phyloP scores from a whole-genome alignment of 257 asterid species.

The Solanum commersonii region DNA sequence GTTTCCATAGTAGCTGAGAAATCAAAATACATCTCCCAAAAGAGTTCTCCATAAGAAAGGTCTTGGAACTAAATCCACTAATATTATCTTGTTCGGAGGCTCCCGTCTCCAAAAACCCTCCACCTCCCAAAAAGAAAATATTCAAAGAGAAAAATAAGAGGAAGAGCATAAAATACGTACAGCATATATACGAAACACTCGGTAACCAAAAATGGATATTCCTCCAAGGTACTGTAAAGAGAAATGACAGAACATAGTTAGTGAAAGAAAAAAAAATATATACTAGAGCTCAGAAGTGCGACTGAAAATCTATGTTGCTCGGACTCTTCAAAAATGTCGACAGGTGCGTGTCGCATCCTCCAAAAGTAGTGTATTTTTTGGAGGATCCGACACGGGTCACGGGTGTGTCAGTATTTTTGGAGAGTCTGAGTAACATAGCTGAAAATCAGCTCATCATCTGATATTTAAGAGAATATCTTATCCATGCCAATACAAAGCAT shows the following conservation, averaged over 20 bases:
- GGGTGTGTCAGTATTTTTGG: not conserved
- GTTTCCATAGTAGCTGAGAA: not conserved
- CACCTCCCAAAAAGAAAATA: not conserved
- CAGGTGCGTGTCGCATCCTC: not conserved
- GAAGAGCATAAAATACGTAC: slow-evolving; percentile 24
- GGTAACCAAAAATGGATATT: slow-evolving; percentile 66
- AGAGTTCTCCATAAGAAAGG: not conserved
- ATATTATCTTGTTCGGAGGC: not conserved
- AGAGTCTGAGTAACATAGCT: not conserved
- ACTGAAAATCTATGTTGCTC: not conserved
- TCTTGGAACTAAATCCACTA: not conserved
- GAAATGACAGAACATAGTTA: not conserved
- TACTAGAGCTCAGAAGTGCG: not conserved
- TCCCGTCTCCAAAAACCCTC: not conserved
- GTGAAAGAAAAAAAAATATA: not conserved
- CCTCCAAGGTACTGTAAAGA: slow-evolving; percentile 75
- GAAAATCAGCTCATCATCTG: not conserved
- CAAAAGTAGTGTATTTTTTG: not conserved
- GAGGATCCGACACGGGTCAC: not conserved
- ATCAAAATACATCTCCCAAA: not conserved
- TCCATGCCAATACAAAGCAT: not conserved
- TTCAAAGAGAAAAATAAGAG: not conserved
- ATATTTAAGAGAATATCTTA: not conserved
- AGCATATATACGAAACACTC: slow-evolving; percentile 73
- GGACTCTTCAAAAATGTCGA: not conserved